These are phyloP conservation scores for Yamadazyma phyllophila DNA, from an alignment of 805 yeast genomes.

Conservation along the genomic window DNA sequence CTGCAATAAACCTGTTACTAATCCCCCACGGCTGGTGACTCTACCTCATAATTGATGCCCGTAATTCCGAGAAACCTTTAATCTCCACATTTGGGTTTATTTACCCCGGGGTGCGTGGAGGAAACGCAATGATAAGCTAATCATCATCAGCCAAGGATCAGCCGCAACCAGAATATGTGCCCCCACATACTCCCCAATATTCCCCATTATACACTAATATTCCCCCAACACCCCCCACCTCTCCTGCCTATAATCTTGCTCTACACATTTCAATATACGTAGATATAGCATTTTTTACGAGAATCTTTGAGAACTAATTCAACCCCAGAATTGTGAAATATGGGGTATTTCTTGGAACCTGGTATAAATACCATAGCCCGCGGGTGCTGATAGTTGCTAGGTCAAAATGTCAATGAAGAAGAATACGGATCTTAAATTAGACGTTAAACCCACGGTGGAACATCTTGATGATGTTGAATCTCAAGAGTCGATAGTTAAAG, in stretches of 20 bases:
- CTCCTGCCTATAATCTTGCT: neutral
- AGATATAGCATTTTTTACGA: neutral
- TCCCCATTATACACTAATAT: neutral
- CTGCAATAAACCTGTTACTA: too few species aligned
- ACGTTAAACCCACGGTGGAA: neutral
- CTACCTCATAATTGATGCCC: too few species aligned
- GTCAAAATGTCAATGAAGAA: neutral
- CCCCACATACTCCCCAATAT: neutral
- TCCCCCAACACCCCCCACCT: neutral
- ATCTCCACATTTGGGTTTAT: too few species aligned
- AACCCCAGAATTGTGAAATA: neutral
- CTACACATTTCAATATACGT: neutral
- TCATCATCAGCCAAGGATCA: too few species aligned
- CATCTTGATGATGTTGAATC: neutral
- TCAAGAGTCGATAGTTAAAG: neutral
- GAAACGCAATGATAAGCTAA: too few species aligned
- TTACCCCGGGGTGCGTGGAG: too few species aligned
- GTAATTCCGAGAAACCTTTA: too few species aligned
- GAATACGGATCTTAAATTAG: neutral
- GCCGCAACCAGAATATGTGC: too few species aligned
- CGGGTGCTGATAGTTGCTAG: neutral
- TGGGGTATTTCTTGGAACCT: neutral
- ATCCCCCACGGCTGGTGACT: too few species aligned
- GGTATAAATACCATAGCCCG: neutral
- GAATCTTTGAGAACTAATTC: neutral